Evolutionary conservation across 257 asterid genomes (phyloP), one percentile per base, ranked within the genome.

Genomic region (Ocimum tenuiflorum): DNA sequence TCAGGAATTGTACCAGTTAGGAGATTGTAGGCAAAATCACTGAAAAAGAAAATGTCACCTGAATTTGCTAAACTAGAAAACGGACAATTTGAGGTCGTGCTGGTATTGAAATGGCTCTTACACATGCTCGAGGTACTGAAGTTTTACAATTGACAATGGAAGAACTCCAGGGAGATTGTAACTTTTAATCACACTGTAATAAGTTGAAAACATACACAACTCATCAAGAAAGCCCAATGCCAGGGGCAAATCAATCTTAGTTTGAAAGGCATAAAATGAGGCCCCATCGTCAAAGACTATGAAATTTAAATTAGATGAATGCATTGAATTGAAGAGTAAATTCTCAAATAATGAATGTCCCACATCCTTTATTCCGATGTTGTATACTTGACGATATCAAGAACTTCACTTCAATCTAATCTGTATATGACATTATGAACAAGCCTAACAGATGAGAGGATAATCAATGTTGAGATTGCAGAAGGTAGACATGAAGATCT

Each of bases 1-100:
- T 67, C 41, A 42, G 98, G 98, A 79, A 92, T 87, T 43, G 91
- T 76, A 38, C 96, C 96, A 4, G 65, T 75, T 69, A 92, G 84
- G 68, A 84, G 86, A 75, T 92, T 92, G 79, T 81, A 92, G 38
- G 97, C 96, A 73, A 91, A 74, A 78, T 91, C 98, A 70, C 98
- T 91, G 84, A 46, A 73, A 59, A 60, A 29, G 71, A 60, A 61
- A 19, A 18, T 1, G 18, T 24, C 10, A 14, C 24, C 33, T 8
- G 51, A 35, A 68, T 36, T 23, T 14, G 56, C 71, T 39, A 13
- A 70, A 51, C 42, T 10, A 57, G 39, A 54, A 15, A 24, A 41
- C 19, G 17, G 24, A 17, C 8, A 42, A 17, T 46, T 55, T 13
- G 74, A 33, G 15, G 57, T 59, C 31, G 47, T n/a, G 58, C 47